Base-by-base conservation (phyloP, 1,284 basidiomycete genomes). In the Fomitopsis schrenkii region DNA sequence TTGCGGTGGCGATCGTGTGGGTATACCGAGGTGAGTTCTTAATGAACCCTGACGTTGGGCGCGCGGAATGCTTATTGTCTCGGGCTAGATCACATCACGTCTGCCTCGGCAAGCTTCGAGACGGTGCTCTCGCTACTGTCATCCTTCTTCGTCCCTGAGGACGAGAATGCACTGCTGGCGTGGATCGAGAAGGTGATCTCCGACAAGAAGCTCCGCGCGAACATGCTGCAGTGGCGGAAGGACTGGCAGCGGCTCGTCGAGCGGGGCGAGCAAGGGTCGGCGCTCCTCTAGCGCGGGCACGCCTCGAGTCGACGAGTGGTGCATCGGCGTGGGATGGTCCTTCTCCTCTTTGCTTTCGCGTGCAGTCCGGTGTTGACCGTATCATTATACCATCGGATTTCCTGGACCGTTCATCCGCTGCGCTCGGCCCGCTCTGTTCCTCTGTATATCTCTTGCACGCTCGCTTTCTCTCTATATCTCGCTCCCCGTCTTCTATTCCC, bases 1-100 rank as follows among this genome's bases (percentile, higher is more conserved):
- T 93, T 1, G 91, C 94, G 0, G 76, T 97, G 0, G 93, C 91
- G 0, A 87, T 99, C 63, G 83, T 99, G 36, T 98, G 95, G 94
- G 85, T 87, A 9, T 93, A 94, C 70, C 81, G 86, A 80, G 88
- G 93, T 94, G 57, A 50, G 71, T 64, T 22, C 33, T 63, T 54
- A 38, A 66, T 40, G 36, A 19, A 35, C 54, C 5, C 17, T n/a
- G 7, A 30, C 33, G 17, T 59, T 22, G 30, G 9, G 53, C 36
- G 36, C 38, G 45, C 33, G 14, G 33, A 48, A 26, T 59, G 45
- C 38, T 58, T 56, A 42, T 42, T 58, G 15, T 44, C 45, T 54
- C 45, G 58, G 46, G 14, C 28, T 66, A 93, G 93, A 93, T 73
- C 85, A 91, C 62, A 89, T 95, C 66, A 87, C 88, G 5, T 84